Conservation (phyloP, 371 early-diverging fungal genomes). For the Mortierella sp. region DNA sequence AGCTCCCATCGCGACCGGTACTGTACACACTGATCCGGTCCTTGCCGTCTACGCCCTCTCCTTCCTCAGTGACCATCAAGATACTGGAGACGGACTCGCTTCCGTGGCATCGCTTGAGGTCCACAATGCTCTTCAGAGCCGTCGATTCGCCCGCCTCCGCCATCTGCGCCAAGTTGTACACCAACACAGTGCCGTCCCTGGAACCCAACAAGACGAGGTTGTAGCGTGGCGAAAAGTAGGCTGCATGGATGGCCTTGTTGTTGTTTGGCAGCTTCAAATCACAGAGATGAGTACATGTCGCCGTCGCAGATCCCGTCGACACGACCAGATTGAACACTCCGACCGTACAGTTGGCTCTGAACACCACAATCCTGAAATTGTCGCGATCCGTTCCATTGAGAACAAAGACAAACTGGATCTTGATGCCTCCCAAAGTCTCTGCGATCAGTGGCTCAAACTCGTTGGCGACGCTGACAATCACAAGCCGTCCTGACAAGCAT, state of each 20-base stretch:
- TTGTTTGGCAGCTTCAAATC: slow-evolving; percentile 63
- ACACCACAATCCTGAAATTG: slow-evolving; percentile 39
- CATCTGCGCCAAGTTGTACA: slow-evolving; percentile 61
- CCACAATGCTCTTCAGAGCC: slow-evolving; percentile 55
- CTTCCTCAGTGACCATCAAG: slow-evolving; percentile 40
- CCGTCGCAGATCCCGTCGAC: not conserved
- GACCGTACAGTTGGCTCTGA: slow-evolving; percentile 52
- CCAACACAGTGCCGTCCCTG: slow-evolving; percentile 69
- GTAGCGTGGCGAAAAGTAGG: slow-evolving; percentile 57
- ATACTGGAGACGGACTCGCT: slow-evolving; percentile 56
- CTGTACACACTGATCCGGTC: slow-evolving; percentile 68
- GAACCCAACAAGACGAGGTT: slow-evolving; percentile 71
- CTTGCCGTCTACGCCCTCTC: slow-evolving; percentile 50
- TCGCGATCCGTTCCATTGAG: slow-evolving; percentile 15
- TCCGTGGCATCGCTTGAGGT: slow-evolving; percentile 67
- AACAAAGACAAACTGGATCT: slow-evolving; percentile 48
- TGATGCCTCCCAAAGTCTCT: slow-evolving; percentile 44
- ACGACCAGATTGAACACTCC: slow-evolving; percentile 35
- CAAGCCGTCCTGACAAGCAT: slow-evolving; percentile 68
- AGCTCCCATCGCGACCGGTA: slow-evolving; percentile 80
- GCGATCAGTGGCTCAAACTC: slow-evolving; percentile 56
- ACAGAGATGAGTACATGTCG: slow-evolving; percentile 59
- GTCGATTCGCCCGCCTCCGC: not conserved
- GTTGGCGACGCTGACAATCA: slow-evolving; percentile 63
- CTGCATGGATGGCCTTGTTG: slow-evolving; percentile 65